Evolutionary conservation across 208 protist species (phyloP).

Genomic region (Naegleria gruberi): DNA sequence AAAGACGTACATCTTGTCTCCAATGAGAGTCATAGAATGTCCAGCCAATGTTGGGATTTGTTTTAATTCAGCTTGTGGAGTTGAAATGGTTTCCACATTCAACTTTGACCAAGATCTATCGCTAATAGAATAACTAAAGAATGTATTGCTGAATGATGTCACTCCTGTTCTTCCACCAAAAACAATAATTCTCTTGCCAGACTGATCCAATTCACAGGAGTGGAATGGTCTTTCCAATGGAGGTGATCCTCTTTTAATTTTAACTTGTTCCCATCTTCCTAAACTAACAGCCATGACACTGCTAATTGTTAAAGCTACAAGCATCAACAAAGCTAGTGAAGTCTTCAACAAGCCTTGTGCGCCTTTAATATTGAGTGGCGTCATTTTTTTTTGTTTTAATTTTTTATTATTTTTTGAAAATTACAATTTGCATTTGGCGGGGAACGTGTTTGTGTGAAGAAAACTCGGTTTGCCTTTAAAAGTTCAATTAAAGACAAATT

Average conservation of each 20-base stretch:
- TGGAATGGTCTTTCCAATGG: not conserved
- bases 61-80: not conserved
- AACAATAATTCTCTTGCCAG: not conserved
- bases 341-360: too few species aligned
- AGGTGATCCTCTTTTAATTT: not conserved
- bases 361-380: too few species aligned
- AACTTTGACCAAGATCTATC: not conserved
- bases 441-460: too few species aligned
- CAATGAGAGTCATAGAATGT: not conserved
- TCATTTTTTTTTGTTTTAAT: too few species aligned
- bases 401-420: too few species aligned
- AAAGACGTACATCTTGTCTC: not conserved
- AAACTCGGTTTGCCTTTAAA: too few species aligned
- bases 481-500: too few species aligned
- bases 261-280: not conserved
- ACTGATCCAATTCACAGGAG: not conserved
- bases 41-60: not conserved
- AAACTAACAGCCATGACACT: too few species aligned
- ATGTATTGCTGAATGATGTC: not conserved
- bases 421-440: too few species aligned
- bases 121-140: not conserved
- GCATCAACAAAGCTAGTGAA: too few species aligned
- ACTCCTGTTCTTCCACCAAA: constrained; percentile 1
- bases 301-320: too few species aligned
- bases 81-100: not conserved